These are phyloP conservation scores for Rhododendron simsii DNA, from an alignment of 148 eudicot genomes.

Conservation along the genomic window DNA sequence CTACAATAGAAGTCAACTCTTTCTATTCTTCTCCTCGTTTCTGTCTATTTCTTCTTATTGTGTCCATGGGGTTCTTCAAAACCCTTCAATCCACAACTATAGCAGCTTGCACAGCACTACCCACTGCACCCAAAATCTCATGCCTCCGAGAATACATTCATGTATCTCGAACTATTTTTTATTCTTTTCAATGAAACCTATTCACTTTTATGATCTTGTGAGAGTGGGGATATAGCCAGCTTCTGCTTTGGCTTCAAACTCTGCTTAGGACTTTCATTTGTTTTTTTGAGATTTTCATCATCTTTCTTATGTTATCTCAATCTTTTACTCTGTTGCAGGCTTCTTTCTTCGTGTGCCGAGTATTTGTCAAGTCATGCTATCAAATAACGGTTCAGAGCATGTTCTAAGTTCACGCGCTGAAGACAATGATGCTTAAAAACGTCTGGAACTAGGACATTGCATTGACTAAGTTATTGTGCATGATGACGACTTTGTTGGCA, in stretches of 20 bases:
- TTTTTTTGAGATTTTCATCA: background rate
- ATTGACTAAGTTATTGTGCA: constrained; percentile 23
- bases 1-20: background rate
- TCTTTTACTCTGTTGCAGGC: constrained; percentile 30
- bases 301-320: background rate
- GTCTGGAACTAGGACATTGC: constrained; percentile 26
- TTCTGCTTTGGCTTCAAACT: background rate
- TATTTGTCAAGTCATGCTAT: constrained; percentile 27
- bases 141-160: background rate
- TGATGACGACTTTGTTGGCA: constrained; percentile 19
- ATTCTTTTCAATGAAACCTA: background rate
- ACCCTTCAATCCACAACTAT: background rate
- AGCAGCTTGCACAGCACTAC: background rate
- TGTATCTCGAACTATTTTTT: background rate
- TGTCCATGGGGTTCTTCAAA: background rate
- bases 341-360: constrained; percentile 46
- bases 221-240: background rate
- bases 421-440: constrained; percentile 35
- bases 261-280: background rate
- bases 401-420: constrained; percentile 39
- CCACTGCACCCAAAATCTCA: background rate
- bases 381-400: constrained; percentile 29
- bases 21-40: background rate
- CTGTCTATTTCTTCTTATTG: background rate
- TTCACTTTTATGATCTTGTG: background rate